phyloP scores from a whole-genome alignment of 352 stramenopile genomes.

The Phytophthora constricta region DNA sequence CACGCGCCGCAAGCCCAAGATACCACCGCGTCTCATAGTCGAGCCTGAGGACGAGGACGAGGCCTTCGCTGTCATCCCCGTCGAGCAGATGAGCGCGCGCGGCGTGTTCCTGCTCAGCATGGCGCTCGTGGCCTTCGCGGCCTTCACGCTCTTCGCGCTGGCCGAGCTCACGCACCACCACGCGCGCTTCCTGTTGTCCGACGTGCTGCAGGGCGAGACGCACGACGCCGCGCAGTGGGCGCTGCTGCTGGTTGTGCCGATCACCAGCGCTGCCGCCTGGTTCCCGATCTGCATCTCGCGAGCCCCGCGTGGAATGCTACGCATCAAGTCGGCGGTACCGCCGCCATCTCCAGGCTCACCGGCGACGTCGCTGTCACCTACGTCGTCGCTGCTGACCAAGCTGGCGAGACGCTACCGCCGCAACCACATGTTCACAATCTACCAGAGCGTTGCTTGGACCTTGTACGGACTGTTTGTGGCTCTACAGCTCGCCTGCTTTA shows the following conservation, averaged over 20 bases:
- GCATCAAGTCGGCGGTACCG: constrained; percentile 20
- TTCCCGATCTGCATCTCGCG: constrained; percentile 46
- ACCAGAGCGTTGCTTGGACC: constrained; percentile 50
- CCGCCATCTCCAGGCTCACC: background rate
- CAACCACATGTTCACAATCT: constrained; percentile 55
- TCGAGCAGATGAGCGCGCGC: constrained; percentile 37
- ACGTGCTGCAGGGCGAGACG: constrained; percentile 36
- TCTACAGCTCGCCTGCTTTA: constrained; percentile 32
- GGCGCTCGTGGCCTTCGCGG: constrained; percentile 49
- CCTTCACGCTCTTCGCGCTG: constrained; percentile 57
- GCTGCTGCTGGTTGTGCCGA: constrained; percentile 41
- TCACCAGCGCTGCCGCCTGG: constrained; percentile 52
- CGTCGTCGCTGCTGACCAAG: constrained; percentile 14
- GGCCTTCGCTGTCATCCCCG: background rate
- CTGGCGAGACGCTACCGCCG: constrained; percentile 24
- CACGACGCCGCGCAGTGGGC: constrained; percentile 39
- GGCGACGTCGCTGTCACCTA: background rate
- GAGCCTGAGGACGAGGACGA: constrained; percentile 8
- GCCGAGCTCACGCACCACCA: constrained; percentile 58
- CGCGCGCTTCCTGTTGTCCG: constrained; percentile 43
- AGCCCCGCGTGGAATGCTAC: constrained; percentile 7
- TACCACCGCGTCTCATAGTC: background rate
- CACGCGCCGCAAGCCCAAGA: constrained; percentile 1
- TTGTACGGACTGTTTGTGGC: constrained; percentile 49
- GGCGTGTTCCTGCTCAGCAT: constrained; percentile 50